Base-by-base conservation (phyloP, 1,139 yeast species). In the Debaryomyces sp. region DNA sequence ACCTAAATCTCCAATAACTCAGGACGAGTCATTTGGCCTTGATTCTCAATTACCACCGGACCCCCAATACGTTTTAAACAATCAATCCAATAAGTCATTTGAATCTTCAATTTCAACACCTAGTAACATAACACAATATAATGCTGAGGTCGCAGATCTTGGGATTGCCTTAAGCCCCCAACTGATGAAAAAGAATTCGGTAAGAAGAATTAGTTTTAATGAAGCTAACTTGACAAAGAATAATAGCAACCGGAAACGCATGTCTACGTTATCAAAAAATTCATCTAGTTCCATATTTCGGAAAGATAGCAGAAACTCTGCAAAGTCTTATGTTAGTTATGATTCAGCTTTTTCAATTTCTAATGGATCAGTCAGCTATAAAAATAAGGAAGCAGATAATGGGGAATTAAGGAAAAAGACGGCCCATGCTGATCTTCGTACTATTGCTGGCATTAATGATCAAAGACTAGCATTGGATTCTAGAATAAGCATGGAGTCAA, bases 281-380 rank as follows among this genome's bases (percentile, higher is more conserved):
- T 66, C 75, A 2, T 54, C 64, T 6, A 61, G 62, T 27, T 69
- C 77, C 5, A 54, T 59, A 1, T 58, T 67, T 48, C 66, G 57
- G 49, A 57, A 74, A 47, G 73, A 73, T 40, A 39, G 44, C 18
- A 30, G 35, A 34, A 33, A 24, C 30, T 78, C 84, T 1, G 56
- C 63, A 2, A 77, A 75, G 54, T 81, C 85, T 1, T 81, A 81
- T 54, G 52, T 81, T 39, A 79, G 83, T 51, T 81, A 81, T 53
- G 85, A 81, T 58, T 79, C 85, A 1, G 83, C 79, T 4, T 70
- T 78, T 46, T 79, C 84, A 1, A 57, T 66, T 10, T 64, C 72
- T 6, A 64, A 68, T 44, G 64, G 60, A 2, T 63, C 73, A 0
- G 49, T 54, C 13, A 29, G 47, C 18, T 54, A 49, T 3, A 51